These are phyloP conservation scores for Botrytis paeoniae DNA, from an alignment of 2,329 filamentous ascomycete species.

Conservation along the genomic window DNA sequence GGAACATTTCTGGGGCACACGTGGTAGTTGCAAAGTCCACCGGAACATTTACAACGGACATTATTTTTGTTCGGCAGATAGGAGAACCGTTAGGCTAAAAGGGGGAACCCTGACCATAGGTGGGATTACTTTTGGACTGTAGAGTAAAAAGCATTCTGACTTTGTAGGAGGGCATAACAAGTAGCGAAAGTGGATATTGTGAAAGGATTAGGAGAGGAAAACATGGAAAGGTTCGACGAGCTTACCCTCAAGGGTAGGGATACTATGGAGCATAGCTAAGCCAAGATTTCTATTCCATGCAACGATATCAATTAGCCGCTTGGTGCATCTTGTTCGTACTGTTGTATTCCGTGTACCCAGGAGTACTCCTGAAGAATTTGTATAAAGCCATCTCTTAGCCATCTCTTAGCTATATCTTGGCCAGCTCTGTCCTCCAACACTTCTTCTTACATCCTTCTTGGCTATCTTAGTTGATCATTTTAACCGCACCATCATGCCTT, in stretches of 20 bases:
- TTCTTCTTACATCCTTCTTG: background rate
- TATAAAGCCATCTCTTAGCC: background rate
- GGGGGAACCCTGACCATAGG: background rate
- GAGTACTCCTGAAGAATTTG: background rate
- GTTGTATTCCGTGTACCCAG: background rate
- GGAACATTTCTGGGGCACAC: background rate
- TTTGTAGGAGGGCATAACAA: background rate
- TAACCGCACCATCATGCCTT: background rate
- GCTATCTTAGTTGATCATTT: background rate
- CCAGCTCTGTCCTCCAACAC: background rate
- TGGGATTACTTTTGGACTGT: background rate
- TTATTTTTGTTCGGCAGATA: background rate
- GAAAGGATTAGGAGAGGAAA: background rate
- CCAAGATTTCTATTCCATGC: background rate
- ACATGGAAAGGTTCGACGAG: background rate
- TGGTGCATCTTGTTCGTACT: background rate
- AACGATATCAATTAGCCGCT: background rate
- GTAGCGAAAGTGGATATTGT: background rate
- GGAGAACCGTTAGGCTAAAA: background rate
- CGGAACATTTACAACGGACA: background rate
- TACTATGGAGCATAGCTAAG: background rate
- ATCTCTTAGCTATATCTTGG: background rate
- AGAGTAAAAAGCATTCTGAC: background rate
- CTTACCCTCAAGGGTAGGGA: background rate
- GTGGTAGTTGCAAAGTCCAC: background rate